Base-by-base conservation (phyloP, 257 asterid species). In the Capsicum chinense region DNA sequence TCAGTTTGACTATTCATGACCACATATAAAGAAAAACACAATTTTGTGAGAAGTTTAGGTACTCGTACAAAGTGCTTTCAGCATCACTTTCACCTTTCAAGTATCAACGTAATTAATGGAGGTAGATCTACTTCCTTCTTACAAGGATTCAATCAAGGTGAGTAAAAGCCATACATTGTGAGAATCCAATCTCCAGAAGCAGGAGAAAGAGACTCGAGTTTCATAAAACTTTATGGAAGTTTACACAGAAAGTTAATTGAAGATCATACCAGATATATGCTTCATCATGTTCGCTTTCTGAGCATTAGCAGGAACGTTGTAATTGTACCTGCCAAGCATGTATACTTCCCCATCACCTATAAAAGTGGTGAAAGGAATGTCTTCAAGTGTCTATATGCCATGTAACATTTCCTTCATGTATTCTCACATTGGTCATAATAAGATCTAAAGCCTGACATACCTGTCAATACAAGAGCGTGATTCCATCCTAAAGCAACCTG, bases 401-500 rank as follows among this genome's bases (percentile, higher is more conserved):
- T 78, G 66, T 4, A 56, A 33, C 14, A 76, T 54, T 78, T 5
- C 66, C 81, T 21, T 74, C 19, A 13, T 54, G 81, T 21, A 50
- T 74, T 2, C 0, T 9, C 15, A 14, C 8, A 15, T 14, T 52
- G 8, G 52, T 7, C 5, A 33, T 54, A 11, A 83, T 68, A 57
- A 44, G 78, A 79, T 70, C 11, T 7, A 58, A 78, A 50, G 56
- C 78, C 12, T 3, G 58, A 8, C 84, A 42, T 88, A 95, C 99
- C 89, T 58, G 95, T 86, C 83, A 92, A 87, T 52, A 90, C 86
- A 62, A 97, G 88, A 52, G 94, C 97, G 87, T 97, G 98, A 83
- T 92, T 95, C 98, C 99, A 97, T 70, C 99, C 99, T 21, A 97
- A 84, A 63, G 97, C 95, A 70, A 90, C 93, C 48, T 88, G 84